Percentiles rank a stretch among this genome's conserved stretches.
These are phyloP conservation scores for Myrmaecium sp. DNA, from an alignment of 2,329 filamentous ascomycete genomes.

Conservation along the genomic window DNA sequence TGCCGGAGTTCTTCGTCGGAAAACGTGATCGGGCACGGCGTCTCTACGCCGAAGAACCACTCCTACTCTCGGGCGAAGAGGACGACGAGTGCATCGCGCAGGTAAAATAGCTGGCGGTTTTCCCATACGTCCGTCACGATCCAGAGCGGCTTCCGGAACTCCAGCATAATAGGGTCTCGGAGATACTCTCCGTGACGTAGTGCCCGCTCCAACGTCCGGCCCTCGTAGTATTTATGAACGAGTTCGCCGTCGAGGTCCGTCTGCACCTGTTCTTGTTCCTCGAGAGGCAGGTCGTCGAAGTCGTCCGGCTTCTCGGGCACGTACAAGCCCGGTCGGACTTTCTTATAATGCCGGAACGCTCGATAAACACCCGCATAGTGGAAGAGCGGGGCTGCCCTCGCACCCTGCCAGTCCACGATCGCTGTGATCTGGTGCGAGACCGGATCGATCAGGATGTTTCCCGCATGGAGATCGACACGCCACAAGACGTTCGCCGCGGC, in stretches of 20 bases:
- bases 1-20: constrained; percentile 6
- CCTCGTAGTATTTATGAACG: constrained; percentile 19
- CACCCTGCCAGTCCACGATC: constrained; percentile 12
- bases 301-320: constrained; percentile 13
- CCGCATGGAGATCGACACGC: constrained; percentile 22
- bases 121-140: constrained; percentile 16
- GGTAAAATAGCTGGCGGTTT: constrained; percentile 16
- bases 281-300: constrained; percentile 10
- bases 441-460: constrained; percentile 16
- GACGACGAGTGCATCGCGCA: constrained; percentile 13
- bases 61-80: constrained; percentile 6
- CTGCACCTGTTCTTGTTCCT: constrained; percentile 13
- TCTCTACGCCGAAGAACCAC: constrained; percentile 5
- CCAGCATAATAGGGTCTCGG: constrained; percentile 6
- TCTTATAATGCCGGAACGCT: constrained; percentile 13
- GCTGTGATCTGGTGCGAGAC: constrained; percentile 8
- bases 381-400: constrained; percentile 4
- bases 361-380: constrained; percentile 17
- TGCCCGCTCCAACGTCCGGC: constrained; percentile 13
- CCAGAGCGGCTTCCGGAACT: constrained; percentile 15
- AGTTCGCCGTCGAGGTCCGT: constrained; percentile 16
- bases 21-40: constrained; percentile 5
- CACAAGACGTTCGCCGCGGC: constrained; percentile 22
- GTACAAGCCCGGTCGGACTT: constrained; percentile 14
- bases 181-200: constrained; percentile 15